A percentile compares a stretch with the other conserved stretches of the same genome.
These are phyloP conservation scores for Lotmaria passim DNA, from an alignment of 208 protist genomes.

Conservation along the genomic window DNA sequence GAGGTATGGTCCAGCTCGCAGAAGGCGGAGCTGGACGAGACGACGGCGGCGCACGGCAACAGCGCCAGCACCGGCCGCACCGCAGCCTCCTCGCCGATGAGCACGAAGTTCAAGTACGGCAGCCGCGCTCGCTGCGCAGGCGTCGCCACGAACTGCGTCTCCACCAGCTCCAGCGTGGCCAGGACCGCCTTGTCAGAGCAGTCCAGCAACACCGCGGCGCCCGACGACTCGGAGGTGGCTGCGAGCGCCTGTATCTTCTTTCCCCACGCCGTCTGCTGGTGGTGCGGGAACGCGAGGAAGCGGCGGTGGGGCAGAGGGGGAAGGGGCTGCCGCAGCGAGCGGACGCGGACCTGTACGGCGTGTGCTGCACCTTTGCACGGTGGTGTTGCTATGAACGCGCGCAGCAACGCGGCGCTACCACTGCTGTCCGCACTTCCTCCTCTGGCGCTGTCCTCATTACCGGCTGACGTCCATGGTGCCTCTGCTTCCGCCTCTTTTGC, in stretches of 20 bases:
- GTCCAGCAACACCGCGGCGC: conserved; percentile 61
- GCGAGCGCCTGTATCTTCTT: conserved; percentile 34
- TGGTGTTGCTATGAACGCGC: conserved; percentile 2
- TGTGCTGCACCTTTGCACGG: conserved; percentile 25
- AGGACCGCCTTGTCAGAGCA: conserved; percentile 43
- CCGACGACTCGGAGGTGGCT: conserved; percentile 13
- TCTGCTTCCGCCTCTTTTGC: neutral
- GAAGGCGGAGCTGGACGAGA: conserved; percentile 52
- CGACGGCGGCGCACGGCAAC: conserved; percentile 53
- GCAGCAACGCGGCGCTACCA: conserved; percentile 3
- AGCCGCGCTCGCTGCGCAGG: conserved; percentile 17
- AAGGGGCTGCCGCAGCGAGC: conserved; percentile 19
- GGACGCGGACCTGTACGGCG: conserved; percentile 13
- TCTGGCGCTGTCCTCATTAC: neutral
- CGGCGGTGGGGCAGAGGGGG: conserved; percentile 30
- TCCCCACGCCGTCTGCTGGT: conserved; percentile 37
- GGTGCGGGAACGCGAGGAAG: conserved; percentile 33
- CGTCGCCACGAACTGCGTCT: conserved; percentile 28
- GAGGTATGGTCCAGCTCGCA: conserved; percentile 27
- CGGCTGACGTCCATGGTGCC: no score
- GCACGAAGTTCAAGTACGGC: conserved; percentile 40
- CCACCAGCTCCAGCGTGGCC: conserved; percentile 49
- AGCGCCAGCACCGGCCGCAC: conserved; percentile 29
- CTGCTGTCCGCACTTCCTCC: neutral
- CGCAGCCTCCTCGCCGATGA: conserved; percentile 55